Percentiles rank a stretch among this genome's conserved stretches.
Evolutionary conservation across 441 rosid species (phyloP).

Genomic region (Corymbia calophylla): DNA sequence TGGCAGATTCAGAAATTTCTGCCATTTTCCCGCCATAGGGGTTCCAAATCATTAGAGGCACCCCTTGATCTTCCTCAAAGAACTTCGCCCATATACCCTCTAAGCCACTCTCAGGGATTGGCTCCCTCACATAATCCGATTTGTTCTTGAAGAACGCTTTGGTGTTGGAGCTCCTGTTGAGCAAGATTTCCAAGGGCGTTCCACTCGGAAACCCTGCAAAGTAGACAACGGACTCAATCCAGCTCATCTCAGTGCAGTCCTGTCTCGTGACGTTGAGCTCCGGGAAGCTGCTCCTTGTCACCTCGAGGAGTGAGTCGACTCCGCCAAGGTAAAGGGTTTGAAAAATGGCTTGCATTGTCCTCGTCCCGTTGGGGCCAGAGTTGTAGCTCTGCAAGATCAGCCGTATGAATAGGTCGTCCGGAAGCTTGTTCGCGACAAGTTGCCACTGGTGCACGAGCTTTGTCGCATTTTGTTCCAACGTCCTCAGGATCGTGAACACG

Average conservation of each 20-base stretch:
- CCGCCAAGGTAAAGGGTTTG: conserved; percentile 50
- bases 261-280: conserved; percentile 32
- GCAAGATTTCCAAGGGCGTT: conserved; percentile 21
- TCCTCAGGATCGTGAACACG: conserved; percentile 30
- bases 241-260: conserved; percentile 47
- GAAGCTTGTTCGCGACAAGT: conserved; percentile 29
- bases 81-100: conserved; percentile 28
- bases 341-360: conserved; percentile 28
- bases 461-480: conserved; percentile 33
- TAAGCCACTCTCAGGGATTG: conserved; percentile 29
- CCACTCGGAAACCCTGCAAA: conserved; percentile 21
- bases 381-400: conserved; percentile 19
- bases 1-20: conserved; percentile 21
- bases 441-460: conserved; percentile 56
- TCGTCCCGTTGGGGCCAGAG: neutral
- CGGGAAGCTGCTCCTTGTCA: conserved; percentile 43
- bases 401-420: conserved; percentile 43
- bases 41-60: conserved; percentile 19
- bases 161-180: conserved; percentile 20
- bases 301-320: conserved; percentile 21
- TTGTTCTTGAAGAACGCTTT: conserved; percentile 36
- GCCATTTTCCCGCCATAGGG: conserved; percentile 33
- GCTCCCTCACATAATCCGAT: conserved; percentile 36
- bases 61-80: conserved; percentile 21
- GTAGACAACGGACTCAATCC: conserved; percentile 32